phyloP scores from a whole-genome alignment of 352 stramenopile genomes.

The Globisporangium takayamanum region DNA sequence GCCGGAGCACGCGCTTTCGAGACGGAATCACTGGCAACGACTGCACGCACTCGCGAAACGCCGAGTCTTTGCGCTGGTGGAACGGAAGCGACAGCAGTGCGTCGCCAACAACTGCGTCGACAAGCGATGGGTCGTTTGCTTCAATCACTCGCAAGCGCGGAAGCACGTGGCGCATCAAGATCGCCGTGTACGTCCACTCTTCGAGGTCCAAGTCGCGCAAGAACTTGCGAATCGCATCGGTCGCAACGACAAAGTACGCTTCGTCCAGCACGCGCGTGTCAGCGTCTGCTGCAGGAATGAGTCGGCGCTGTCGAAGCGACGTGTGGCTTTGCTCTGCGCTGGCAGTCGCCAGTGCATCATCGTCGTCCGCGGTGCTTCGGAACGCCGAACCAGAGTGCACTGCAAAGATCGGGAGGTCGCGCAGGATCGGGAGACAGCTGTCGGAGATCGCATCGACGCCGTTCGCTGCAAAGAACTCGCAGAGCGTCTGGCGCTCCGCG shows the following conservation, averaged over 20 bases:
- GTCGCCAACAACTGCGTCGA: constrained; percentile 43
- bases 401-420: constrained; percentile 45
- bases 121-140: constrained; percentile 21
- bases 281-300: constrained; percentile 32
- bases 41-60: constrained; percentile 43
- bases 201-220: constrained; percentile 41
- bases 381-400: constrained; percentile 18
- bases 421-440: constrained; percentile 28
- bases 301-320: constrained; percentile 16
- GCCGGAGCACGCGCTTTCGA: constrained; percentile 38
- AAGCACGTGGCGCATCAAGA: constrained; percentile 61
- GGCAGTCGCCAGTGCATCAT: neutral
- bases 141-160: constrained; percentile 35
- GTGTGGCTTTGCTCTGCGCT: neutral
- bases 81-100: constrained; percentile 40
- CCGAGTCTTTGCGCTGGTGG: constrained; percentile 42
- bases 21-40: constrained; percentile 46
- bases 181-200: constrained; percentile 46
- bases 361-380: constrained; percentile 1
- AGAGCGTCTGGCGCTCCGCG: constrained; percentile 26
- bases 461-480: constrained; percentile 36
- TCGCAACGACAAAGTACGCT: constrained; percentile 40
- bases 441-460: constrained; percentile 27
- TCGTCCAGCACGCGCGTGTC: constrained; percentile 42
- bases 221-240: constrained; percentile 31